phyloP scores from a whole-genome alignment of 768 basidiomycete species.

The Lanmaoa rubissima region DNA sequence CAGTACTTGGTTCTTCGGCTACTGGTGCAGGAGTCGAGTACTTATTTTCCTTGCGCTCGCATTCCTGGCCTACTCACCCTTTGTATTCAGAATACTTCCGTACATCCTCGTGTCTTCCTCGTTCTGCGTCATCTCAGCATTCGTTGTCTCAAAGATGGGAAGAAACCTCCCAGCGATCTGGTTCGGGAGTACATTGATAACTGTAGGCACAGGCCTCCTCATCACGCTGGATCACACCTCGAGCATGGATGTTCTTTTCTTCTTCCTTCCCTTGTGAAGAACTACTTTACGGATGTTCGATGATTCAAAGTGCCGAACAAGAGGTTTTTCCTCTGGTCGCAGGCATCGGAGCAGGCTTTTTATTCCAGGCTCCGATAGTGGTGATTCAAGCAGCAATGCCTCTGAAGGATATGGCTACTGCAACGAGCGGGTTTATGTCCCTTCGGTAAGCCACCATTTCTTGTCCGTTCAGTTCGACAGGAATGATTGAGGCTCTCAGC shows the following conservation, averaged over 20 bases:
- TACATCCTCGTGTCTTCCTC: constrained; percentile 60
- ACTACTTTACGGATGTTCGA: neutral
- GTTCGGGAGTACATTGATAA: constrained; percentile 55
- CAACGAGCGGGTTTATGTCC: constrained; percentile 66
- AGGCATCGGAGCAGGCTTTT: constrained; percentile 58
- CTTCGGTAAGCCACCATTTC: constrained; percentile 43
- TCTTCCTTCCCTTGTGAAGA: neutral
- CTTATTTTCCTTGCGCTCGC: constrained; percentile 38
- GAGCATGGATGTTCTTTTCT: constrained; percentile 36
- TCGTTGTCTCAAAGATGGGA: constrained; percentile 55
- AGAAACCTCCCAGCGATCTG: constrained; percentile 64
- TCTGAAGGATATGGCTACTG: constrained; percentile 81
- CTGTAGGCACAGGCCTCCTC: constrained; percentile 71
- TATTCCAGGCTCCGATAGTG: constrained; percentile 69
- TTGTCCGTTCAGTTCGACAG: neutral
- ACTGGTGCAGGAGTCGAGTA: constrained; percentile 66
- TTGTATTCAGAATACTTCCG: constrained; percentile 58
- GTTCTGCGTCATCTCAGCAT: constrained; percentile 54
- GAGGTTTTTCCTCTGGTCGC: constrained; percentile 65
- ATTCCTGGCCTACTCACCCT: neutral
- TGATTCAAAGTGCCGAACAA: constrained; percentile 49
- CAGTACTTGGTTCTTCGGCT: constrained; percentile 68
- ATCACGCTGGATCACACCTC: constrained; percentile 61
- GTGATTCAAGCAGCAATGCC: constrained; percentile 88
- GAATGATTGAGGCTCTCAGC: constrained; percentile 31